Evolutionary conservation across 164 flowering plant genomes (phyloP).

Genomic region (Dillenia turbinata): DNA sequence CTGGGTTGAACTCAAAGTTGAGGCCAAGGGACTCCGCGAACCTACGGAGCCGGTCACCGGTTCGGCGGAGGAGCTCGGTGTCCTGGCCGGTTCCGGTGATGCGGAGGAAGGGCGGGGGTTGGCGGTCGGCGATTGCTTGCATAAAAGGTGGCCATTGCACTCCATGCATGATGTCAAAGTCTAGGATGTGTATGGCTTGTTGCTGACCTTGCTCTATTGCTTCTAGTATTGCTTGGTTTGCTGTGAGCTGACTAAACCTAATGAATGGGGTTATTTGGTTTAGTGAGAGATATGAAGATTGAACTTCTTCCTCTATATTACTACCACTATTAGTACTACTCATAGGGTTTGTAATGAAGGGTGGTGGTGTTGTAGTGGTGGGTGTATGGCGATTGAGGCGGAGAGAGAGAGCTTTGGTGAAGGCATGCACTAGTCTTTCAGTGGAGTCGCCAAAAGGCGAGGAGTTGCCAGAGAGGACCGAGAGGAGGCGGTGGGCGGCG

Average conservation of each 20-base stretch:
- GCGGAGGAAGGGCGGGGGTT: constrained; percentile 51
- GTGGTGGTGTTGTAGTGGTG: not conserved
- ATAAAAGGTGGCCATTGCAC: constrained; percentile 93
- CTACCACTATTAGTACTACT: not conserved
- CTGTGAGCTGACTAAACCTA: constrained; percentile 81
- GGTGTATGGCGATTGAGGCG: constrained; percentile 32
- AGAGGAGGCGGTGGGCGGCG: constrained; percentile 54
- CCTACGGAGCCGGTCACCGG: constrained; percentile 71
- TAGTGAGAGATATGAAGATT: constrained; percentile 63
- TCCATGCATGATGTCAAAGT: constrained; percentile 88
- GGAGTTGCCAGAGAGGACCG: constrained; percentile 50
- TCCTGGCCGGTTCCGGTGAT: constrained; percentile 80
- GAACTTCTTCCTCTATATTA: constrained; percentile 14
- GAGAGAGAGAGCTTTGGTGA: constrained; percentile 55
- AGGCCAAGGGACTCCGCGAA: constrained; percentile 82
- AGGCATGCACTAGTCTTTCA: constrained; percentile 61
- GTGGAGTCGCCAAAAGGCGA: constrained; percentile 80
- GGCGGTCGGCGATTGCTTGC: constrained; percentile 74
- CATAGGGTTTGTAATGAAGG: not conserved
- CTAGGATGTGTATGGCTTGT: constrained; percentile 62
- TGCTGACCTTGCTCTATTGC: constrained; percentile 49
- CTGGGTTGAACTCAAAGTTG: constrained; percentile 66
- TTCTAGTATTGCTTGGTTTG: constrained; percentile 92
- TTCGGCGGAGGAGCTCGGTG: constrained; percentile 39
- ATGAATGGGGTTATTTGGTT: constrained; percentile 88